A percentile compares a stretch with the other conserved stretches of the same genome.
phyloP scores from a whole-genome alignment of 164 flowering plant genomes.

The Magnolia sinica region DNA sequence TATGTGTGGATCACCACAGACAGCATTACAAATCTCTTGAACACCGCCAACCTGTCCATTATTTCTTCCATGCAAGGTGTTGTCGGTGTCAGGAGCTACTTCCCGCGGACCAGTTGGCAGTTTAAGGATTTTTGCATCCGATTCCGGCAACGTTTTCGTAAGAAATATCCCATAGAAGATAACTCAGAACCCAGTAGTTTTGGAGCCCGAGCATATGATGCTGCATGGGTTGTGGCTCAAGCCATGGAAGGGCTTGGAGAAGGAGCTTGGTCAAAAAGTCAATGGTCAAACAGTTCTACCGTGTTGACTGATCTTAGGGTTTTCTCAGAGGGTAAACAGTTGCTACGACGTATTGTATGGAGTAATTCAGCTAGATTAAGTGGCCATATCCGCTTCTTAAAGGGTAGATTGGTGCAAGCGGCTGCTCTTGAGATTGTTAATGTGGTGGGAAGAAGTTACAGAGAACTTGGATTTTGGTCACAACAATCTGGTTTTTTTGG shows the following conservation, averaged over 20 bases:
- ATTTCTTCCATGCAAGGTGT: slow-evolving; percentile 26
- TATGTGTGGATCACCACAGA: slow-evolving; percentile 49
- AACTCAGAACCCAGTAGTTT: slow-evolving; percentile 18
- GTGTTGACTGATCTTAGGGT: neutral
- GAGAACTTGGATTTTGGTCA: slow-evolving; percentile 24
- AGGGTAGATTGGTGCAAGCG: slow-evolving; percentile 2
- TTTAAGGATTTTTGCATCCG: slow-evolving; percentile 3
- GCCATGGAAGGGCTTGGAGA: slow-evolving; percentile 3
- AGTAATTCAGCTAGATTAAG: slow-evolving; percentile 25
- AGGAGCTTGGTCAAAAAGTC: neutral
- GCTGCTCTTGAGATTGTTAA: slow-evolving; percentile 14
- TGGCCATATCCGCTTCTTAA: slow-evolving; percentile 19
- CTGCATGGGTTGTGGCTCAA: slow-evolving; percentile 7
- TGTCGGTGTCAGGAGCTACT: slow-evolving; percentile 18
- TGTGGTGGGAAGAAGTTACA: slow-evolving; percentile 23
- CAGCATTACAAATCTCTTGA: slow-evolving; percentile 30
- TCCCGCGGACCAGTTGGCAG: neutral
- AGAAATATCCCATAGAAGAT: slow-evolving; percentile 19
- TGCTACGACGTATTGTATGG: slow-evolving; percentile 3
- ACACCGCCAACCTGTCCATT: slow-evolving; percentile 3
- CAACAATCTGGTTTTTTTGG: slow-evolving; percentile 14
- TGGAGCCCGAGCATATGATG: slow-evolving; percentile 26
- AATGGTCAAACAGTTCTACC: neutral
- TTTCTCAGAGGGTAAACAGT: neutral
- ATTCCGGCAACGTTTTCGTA: slow-evolving; percentile 12